Evolutionary conservation across 495 filamentous ascomycete genomes (phyloP).

Genomic region (Chaetomium fimeti): DNA sequence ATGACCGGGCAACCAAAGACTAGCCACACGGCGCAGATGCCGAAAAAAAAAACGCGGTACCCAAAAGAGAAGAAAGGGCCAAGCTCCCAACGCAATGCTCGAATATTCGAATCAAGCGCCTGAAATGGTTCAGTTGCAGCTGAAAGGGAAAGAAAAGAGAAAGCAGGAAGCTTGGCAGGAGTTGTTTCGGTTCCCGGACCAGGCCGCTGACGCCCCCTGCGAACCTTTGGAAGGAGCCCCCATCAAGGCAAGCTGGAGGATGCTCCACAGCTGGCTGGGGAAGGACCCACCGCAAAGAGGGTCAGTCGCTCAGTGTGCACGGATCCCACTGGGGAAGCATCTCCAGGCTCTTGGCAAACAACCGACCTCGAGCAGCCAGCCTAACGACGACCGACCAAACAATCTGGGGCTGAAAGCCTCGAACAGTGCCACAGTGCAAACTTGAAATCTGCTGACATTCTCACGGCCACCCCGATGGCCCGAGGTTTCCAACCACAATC

Average conservation of each 20-base stretch:
- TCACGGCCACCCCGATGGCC: too few species aligned
- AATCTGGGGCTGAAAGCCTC: too few species aligned
- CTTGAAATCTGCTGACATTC: too few species aligned
- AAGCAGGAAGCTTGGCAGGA: slow-evolving; percentile 2
- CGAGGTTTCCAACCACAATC: too few species aligned
- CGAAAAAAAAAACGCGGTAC: not conserved
- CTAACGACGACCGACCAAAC: too few species aligned
- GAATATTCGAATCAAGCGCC: not conserved
- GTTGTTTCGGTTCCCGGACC: slow-evolving; percentile 5
- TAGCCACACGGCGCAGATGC: not conserved
- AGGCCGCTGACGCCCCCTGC: not conserved
- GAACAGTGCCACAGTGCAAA: too few species aligned
- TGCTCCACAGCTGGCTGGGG: not conserved
- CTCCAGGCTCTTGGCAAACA: too few species aligned
- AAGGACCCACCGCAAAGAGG: not conserved
- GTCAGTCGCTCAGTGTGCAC: not conserved
- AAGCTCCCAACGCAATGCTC: not conserved
- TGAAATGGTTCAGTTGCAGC: not conserved
- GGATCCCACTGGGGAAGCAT: not conserved
- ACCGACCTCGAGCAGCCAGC: too few species aligned
- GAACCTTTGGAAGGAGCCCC: not conserved
- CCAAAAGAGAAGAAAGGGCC: slow-evolving; percentile 5
- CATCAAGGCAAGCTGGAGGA: not conserved
- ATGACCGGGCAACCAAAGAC: not conserved
- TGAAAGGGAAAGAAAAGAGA: not conserved